These are phyloP conservation scores for Malbranchea cinnamomea DNA, from an alignment of 2,329 filamentous ascomycete genomes.

Conservation along the genomic window DNA sequence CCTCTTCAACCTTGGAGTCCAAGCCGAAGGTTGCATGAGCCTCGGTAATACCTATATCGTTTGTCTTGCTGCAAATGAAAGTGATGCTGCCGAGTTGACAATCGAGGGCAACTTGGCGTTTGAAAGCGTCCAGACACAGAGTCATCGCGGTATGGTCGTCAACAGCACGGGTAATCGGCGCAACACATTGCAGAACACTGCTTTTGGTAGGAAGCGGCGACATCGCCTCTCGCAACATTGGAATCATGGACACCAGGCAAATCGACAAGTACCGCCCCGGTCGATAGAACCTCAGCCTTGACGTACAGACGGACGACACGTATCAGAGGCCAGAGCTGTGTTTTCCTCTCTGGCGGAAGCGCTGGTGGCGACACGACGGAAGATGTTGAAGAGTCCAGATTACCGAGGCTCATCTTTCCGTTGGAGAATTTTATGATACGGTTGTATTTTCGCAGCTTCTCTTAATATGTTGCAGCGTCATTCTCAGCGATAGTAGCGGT, in stretches of 20 bases:
- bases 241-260: constrained; percentile 45
- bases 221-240: constrained; percentile 43
- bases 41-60: constrained; percentile 41
- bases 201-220: constrained; percentile 46
- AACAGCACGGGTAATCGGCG: constrained; percentile 45
- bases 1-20: too few species aligned
- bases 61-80: constrained; percentile 49
- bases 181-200: constrained; percentile 46
- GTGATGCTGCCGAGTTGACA: constrained; percentile 39
- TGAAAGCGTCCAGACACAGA: constrained; percentile 42
- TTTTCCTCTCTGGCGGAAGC: constrained; percentile 17
- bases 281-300: constrained; percentile 36
- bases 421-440: constrained; percentile 38
- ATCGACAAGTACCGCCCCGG: constrained; percentile 42
- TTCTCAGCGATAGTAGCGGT: constrained; percentile 26
- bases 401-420: constrained; percentile 16
- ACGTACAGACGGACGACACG: constrained; percentile 33
- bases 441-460: constrained; percentile 34
- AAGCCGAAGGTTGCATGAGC: constrained; percentile 27
- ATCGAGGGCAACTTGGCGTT: constrained; percentile 45
- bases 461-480: constrained; percentile 29
- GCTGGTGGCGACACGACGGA: background rate
- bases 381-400: constrained; percentile 5
- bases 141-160: constrained; percentile 44
- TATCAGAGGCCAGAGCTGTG: constrained; percentile 29